Conservation (phyloP, 345 rosid species). For the Ceriops tagal region DNA sequence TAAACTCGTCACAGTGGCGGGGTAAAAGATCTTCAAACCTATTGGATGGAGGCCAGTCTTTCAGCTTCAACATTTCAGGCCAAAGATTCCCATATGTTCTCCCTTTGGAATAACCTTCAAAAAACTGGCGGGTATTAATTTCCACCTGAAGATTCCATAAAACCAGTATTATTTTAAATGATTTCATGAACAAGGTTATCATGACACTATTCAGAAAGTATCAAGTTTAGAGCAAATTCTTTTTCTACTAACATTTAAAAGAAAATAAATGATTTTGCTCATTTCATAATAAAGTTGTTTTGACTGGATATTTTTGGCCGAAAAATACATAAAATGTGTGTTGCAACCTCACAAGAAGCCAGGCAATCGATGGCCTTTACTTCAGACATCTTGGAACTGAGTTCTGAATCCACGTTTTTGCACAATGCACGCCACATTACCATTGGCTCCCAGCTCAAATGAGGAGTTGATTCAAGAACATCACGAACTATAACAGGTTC, state of each 20-base stretch:
- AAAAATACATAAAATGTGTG: conserved; percentile 1
- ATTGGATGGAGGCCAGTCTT: conserved; percentile 97
- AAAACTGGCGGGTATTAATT: conserved; percentile 58
- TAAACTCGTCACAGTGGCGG: conserved; percentile 87
- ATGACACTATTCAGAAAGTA: too few species aligned
- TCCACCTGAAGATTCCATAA: conserved; percentile 49
- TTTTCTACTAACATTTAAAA: conserved; percentile 20
- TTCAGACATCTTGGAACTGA: conserved; percentile 47
- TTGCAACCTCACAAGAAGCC: conserved; percentile 60
- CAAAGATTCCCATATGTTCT: conserved; percentile 65
- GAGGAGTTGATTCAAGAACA: conserved; percentile 49
- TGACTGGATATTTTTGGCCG: background rate
- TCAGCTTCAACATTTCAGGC: conserved; percentile 93
- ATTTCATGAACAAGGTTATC: background rate
- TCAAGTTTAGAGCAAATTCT: too few species aligned
- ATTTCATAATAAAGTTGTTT: background rate
- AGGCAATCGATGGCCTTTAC: conserved; percentile 82
- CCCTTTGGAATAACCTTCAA: conserved; percentile 79
- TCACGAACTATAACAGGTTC: conserved; percentile 71
- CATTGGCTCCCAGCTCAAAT: conserved; percentile 95
- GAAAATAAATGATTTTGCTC: background rate
- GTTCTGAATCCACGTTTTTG: conserved; percentile 38
- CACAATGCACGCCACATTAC: conserved; percentile 94
- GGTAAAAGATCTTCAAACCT: conserved; percentile 80
- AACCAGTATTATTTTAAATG: conserved; percentile 5